phyloP scores from a whole-genome alignment of 2,329 filamentous ascomycete genomes.

The Cladophialophora immunda region DNA sequence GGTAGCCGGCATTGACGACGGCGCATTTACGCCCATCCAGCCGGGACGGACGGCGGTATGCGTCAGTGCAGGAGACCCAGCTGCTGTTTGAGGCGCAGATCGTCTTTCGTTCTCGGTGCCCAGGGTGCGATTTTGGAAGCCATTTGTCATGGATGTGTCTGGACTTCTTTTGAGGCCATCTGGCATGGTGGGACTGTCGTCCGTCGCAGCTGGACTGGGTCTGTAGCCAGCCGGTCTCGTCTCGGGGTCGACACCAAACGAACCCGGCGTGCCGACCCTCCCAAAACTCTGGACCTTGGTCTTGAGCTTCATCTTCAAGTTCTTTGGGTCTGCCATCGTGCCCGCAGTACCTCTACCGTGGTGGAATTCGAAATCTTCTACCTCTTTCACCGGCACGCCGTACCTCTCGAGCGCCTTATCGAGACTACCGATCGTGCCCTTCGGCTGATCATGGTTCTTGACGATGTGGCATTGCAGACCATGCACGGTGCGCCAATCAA shows the following conservation, averaged over 20 bases:
- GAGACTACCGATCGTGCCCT: conserved; percentile 42
- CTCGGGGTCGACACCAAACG: conserved; percentile 34
- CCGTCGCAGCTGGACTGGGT: conserved; percentile 29
- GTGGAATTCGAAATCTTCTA: conserved; percentile 39
- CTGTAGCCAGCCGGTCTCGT: conserved; percentile 36
- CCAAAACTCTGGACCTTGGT: conserved; percentile 25
- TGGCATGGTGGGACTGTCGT: conserved; percentile 27
- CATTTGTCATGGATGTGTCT: conserved; percentile 22
- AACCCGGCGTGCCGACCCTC: conserved; percentile 27
- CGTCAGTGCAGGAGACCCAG: conserved; percentile 12
- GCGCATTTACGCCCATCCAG: conserved; percentile 19
- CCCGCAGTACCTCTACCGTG: conserved; percentile 39
- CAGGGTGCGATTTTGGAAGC: conserved; percentile 11
- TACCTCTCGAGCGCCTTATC: conserved; percentile 41
- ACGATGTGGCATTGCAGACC: conserved; percentile 43
- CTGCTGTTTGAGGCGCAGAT: conserved; percentile 11
- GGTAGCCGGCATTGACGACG: conserved; percentile 7
- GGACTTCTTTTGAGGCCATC: conserved; percentile 29
- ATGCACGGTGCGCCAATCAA: conserved; percentile 42
- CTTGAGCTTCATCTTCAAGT: conserved; percentile 40
- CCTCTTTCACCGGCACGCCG: conserved; percentile 39
- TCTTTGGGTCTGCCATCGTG: conserved; percentile 42
- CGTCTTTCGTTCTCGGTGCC: conserved; percentile 13
- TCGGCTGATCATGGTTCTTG: conserved; percentile 41
- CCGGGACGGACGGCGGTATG: conserved; percentile 19